Percentiles rank a stretch among this genome's conserved stretches.
Evolutionary conservation across 2,329 filamentous ascomycete genomes (phyloP).

Genomic region (Periconia sp.): DNA sequence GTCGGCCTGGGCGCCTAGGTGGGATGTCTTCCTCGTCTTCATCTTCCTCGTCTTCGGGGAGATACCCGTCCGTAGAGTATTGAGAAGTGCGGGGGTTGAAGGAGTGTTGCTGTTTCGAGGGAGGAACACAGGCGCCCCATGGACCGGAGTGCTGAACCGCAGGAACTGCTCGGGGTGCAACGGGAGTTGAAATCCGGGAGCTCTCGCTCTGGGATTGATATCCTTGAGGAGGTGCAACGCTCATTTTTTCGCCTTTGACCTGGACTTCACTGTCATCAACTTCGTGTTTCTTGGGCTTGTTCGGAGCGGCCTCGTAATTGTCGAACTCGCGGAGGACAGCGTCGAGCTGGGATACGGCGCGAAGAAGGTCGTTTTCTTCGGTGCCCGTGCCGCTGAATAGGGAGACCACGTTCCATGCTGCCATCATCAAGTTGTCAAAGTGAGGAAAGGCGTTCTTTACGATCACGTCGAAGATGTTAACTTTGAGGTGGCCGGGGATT

Average conservation of each 20-base stretch:
- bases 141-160: too few relatives aligned
- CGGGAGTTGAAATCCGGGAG: neutral
- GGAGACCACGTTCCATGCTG: conserved; percentile 34
- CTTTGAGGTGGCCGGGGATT: conserved; percentile 25
- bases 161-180: too few relatives aligned
- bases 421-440: conserved; percentile 34
- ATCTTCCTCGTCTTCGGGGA: too few relatives aligned
- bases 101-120: neutral
- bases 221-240: neutral
- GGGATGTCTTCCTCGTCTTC: too few relatives aligned
- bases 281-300: conserved; percentile 1
- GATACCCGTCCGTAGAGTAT: neutral
- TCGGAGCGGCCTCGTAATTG: neutral
- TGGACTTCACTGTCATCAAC: neutral
- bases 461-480: conserved; percentile 31
- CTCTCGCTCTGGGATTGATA: neutral
- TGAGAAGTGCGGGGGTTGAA: neutral
- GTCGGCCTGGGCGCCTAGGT: too few relatives aligned
- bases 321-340: conserved; percentile 30
- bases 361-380: conserved; percentile 29
- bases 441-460: conserved; percentile 28
- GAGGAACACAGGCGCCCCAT: neutral
- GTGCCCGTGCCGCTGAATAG: conserved; percentile 29
- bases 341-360: conserved; percentile 26
- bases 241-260: neutral